Conservation (phyloP, 1,284 basidiomycete species). For the Megacollybia platyphylla region DNA sequence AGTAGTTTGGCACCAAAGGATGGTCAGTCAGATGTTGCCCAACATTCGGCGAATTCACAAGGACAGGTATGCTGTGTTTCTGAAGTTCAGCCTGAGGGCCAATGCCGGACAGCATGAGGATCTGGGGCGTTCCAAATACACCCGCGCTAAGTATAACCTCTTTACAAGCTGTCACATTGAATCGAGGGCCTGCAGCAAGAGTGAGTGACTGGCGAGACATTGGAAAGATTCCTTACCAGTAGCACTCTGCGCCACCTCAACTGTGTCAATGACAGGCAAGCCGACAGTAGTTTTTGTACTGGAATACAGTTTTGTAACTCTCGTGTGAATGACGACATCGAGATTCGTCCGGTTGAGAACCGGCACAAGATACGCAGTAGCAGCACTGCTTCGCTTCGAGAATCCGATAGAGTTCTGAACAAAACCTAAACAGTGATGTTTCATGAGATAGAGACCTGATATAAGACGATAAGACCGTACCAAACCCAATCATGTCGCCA, state of each 20-base stretch:
- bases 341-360: conserved; percentile 9
- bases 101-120: conserved; percentile 25
- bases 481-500: conserved; percentile 10
- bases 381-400: conserved; percentile 12
- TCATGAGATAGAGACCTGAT: no score
- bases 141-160: conserved; percentile 23
- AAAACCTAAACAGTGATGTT: no score
- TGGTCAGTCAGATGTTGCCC: conserved; percentile 23
- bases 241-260: neutral
- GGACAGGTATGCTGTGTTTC: conserved; percentile 13
- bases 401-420: no score
- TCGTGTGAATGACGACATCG: conserved; percentile 9
- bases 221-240: neutral
- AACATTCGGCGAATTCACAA: conserved; percentile 10
- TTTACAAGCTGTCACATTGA: conserved; percentile 9
- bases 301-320: conserved; percentile 5
- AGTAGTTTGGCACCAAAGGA: conserved; percentile 12
- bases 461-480: conserved; percentile 3
- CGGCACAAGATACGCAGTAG: conserved; percentile 22
- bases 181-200: no score
- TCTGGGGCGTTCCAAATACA: conserved; percentile 17
- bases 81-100: conserved; percentile 16
- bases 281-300: neutral
- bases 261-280: neutral
- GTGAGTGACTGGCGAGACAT: no score